Evolutionary conservation across 768 basidiomycete genomes (phyloP), one percentile per base, ranked within the genome.

Genomic region (Dentipellis fragilis): DNA sequence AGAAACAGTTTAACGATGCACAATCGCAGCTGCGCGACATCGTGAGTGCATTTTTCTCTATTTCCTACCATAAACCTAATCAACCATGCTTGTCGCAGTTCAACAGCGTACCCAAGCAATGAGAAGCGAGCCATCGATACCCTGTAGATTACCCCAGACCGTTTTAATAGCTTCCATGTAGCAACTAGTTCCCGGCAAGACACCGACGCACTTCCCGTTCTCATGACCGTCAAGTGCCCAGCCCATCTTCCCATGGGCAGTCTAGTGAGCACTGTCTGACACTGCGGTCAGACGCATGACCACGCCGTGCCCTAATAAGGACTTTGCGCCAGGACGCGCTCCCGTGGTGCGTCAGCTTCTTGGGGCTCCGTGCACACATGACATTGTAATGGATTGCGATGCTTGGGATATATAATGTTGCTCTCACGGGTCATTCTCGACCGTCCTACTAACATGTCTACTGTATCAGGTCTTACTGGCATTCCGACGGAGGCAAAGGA

Each of bases 1-100:
- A 96, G 69, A 95, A 95, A 64, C 92, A 95, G 65, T 89, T 87
- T 66, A 88, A 85, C 54, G 92, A 94, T 61, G 91, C 93, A 1
- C 90, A 94, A 70, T 73, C 74, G 19, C 93, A 93, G 65, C 72
- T 95, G 52, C 81, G 86, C 46, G 90, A 93, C 66, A 92, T 93
- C 34, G 90, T 91, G 63, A 45, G 52, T 54, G 23, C 10, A 54
- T 12, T 29, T 29, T 17, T 22, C 16, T 36, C 29, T 29, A 29
- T 29, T 29, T 6, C 29, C 29, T 29, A 6, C 29, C 29, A 29
- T 29, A 29, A 3, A 29, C 29, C 29, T 29, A 29, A 21, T 40
- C 36, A 53, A 22, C 37, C 29, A 16, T n/a, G n/a, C 10, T 17
- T 29, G 2, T 29, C 29, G 29, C 37, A 84, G 83, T 83, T 84